Evolutionary conservation across 192 early-diverging fungal species (phyloP).

Genomic region (Gigaspora rosea): DNA sequence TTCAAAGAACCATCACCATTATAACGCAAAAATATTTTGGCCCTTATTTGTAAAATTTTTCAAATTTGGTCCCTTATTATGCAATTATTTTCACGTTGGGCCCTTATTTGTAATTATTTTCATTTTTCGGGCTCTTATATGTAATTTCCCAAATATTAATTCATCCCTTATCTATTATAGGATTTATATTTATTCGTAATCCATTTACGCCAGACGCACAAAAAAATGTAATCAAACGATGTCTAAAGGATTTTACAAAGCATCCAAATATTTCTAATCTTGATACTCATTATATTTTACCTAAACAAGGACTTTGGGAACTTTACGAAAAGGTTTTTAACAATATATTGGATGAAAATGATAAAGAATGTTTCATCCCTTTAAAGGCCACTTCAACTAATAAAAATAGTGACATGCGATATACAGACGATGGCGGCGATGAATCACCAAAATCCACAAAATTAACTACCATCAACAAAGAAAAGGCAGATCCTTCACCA

Average conservation of each 20-base stretch:
- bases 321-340: slow-evolving; percentile 44
- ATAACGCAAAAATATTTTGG: too few relatives aligned
- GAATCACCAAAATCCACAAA: slow-evolving; percentile 28
- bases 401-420: slow-evolving; percentile 28
- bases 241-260: slow-evolving; percentile 72
- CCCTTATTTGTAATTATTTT: too few relatives aligned
- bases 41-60: too few relatives aligned
- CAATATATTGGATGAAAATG: slow-evolving; percentile 29
- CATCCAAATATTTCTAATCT: slow-evolving; percentile 88
- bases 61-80: too few relatives aligned
- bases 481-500: slow-evolving; percentile 42
- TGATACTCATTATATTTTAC: slow-evolving; percentile 81
- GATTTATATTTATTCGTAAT: slow-evolving; percentile 79
- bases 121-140: too few relatives aligned
- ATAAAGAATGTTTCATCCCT: slow-evolving; percentile 37
- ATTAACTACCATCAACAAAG: slow-evolving; percentile 24
- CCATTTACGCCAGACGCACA: slow-evolving; percentile 75
- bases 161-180: slow-evolving; percentile 43
- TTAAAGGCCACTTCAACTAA: slow-evolving; percentile 33
- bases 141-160: not conserved
- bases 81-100: too few relatives aligned
- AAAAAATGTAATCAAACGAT: slow-evolving; percentile 65
- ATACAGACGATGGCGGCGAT: slow-evolving; percentile 39
- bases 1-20: too few relatives aligned
- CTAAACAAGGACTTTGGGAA: slow-evolving; percentile 62